Evolutionary conservation across 1,284 basidiomycete species (phyloP).

Genomic region (Schizopora paradoxa): DNA sequence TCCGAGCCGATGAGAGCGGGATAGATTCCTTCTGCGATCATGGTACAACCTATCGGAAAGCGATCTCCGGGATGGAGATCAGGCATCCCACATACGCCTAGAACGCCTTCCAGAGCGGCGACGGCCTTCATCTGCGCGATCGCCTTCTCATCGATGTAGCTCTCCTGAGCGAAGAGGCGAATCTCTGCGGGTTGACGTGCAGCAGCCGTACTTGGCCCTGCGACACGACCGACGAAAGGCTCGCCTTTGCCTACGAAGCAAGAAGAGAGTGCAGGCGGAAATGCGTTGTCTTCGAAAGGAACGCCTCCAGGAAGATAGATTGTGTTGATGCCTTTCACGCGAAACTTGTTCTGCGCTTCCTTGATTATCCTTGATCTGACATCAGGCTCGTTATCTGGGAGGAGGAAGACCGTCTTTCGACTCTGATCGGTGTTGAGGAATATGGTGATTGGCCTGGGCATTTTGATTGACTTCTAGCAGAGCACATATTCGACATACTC

Average conservation of each 20-base stretch:
- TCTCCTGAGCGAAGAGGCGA: constrained; percentile 27
- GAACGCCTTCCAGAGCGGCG: constrained; percentile 26
- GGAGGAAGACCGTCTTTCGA: constrained; percentile 26
- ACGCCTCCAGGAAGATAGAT: constrained; percentile 30
- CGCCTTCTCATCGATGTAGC: constrained; percentile 30
- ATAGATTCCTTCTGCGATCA: constrained; percentile 32
- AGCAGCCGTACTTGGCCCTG: constrained; percentile 5
- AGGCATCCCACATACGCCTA: constrained; percentile 31
- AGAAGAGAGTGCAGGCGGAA: constrained; percentile 23
- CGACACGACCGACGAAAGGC: constrained; percentile 29
- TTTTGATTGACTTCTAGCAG: too few species aligned
- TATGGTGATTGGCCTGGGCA: constrained; percentile 26
- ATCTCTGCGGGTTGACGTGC: constrained; percentile 21
- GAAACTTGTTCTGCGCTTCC: constrained; percentile 34
- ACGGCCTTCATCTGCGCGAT: constrained; percentile 31
- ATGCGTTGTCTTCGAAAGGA: constrained; percentile 20
- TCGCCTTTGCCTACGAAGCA: constrained; percentile 32
- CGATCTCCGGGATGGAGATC: constrained; percentile 35
- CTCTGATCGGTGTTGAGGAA: constrained; percentile 32
- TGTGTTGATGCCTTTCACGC: constrained; percentile 26
- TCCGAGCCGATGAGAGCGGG: constrained; percentile 36
- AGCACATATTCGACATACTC: too few species aligned
- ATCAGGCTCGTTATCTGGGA: constrained; percentile 18
- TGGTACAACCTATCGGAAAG: constrained; percentile 32
- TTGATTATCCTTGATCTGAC: constrained; percentile 26